Evolutionary conservation across 2,329 filamentous ascomycete genomes (phyloP).

Genomic region (Pseudocercospora cruenta): DNA sequence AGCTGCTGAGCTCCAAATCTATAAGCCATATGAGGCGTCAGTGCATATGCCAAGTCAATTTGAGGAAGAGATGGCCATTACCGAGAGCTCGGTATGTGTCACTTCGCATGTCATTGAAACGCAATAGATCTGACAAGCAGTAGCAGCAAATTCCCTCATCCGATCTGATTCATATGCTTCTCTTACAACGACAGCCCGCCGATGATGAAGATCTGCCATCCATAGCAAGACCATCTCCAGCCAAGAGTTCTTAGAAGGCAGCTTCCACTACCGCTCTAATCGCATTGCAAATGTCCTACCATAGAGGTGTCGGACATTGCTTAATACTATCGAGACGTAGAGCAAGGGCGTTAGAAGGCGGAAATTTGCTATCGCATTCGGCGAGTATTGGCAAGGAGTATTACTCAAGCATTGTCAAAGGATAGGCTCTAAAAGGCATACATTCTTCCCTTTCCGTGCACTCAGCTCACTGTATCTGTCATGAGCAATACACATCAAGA

Average conservation of each 20-base stretch:
- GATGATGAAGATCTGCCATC: background rate
- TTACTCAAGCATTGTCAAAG: background rate
- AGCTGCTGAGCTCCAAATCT: slow-evolving; percentile 4
- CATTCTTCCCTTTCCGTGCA: too few relatives aligned
- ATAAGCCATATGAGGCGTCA: slow-evolving; percentile 14
- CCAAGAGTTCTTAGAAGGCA: background rate
- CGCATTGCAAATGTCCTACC: too few relatives aligned
- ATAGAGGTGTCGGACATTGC: background rate
- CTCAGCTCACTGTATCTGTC: background rate
- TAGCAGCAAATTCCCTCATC: background rate
- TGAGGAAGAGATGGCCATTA: slow-evolving; percentile 21
- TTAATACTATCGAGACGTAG: too few relatives aligned
- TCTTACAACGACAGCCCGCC: background rate
- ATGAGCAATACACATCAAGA: background rate
- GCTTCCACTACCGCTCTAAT: background rate
- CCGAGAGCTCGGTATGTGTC: slow-evolving; percentile 1
- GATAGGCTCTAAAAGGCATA: too few relatives aligned
- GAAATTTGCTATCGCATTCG: background rate
- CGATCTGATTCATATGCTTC: background rate
- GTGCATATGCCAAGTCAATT: slow-evolving; percentile 6
- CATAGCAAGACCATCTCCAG: background rate
- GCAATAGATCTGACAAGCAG: background rate
- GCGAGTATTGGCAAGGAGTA: background rate
- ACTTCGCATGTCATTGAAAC: background rate
- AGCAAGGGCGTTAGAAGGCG: background rate